Base-by-base conservation (phyloP, 2,329 filamentous ascomycete species). In the Phyllosticta citriasiana region DNA sequence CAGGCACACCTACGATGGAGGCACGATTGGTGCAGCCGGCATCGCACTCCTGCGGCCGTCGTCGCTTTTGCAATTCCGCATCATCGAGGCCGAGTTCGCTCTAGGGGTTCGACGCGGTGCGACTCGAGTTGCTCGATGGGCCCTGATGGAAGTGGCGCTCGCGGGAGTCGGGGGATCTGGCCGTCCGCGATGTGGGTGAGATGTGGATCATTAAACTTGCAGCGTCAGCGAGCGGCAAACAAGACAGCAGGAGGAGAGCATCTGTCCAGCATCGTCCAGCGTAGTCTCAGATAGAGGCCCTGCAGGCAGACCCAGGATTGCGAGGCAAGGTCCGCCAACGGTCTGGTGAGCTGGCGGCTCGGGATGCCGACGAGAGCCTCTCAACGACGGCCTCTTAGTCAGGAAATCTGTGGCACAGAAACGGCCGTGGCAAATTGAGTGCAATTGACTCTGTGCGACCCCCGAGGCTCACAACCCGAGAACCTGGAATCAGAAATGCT, bases 401-500 rank as follows among this genome's bases (percentile, higher is more conserved):
- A 54, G 53, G 26, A 25, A 33, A 30, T 14, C 19, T 40, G 35
- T 60, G 35, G 40, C 58, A 60, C 58, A 60, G 55, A 55, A 60
- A 60, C 58, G 58, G 47, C 58, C 53, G 22, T 51, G 53, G 58
- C 58, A 55, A 60, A 55, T 60, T 60, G 33, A 27, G 58, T 47
- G 58, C 53, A 51, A 22, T 30, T 53, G 58, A 55, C 55, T 25
- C 50, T 24, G 50, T 24, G 25, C 55, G 58, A 27, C 57, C 16
- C 53, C 26, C 57, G 24, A 57, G 22, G 55, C 35, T 33, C 16
- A 19, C 19, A 35, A 33, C 53, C 24, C 16, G 16, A 26, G 35
- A 50, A 60, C 53, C 51, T 59, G 58, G 52, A 16, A 55, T 33
- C 52, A 60, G 57, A 53, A 51, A 40, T 25, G 53, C 16, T 19